These are phyloP conservation scores for Candida ortonii DNA, from an alignment of 805 yeast species.

Conservation along the genomic window DNA sequence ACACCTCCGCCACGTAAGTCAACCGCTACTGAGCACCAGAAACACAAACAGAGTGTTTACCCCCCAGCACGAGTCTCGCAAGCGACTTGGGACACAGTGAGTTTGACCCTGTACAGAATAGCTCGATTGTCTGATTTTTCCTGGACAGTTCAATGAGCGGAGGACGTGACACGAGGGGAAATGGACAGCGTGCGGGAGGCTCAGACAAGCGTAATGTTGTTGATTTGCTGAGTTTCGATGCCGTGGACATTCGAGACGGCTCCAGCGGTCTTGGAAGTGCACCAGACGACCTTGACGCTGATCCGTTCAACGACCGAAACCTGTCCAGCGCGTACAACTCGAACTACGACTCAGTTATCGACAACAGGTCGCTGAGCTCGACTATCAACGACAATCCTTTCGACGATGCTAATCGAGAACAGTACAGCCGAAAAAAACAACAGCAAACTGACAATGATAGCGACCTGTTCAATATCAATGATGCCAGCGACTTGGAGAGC, in stretches of 20 bases:
- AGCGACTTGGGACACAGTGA: no score
- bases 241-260: conserved; percentile 2
- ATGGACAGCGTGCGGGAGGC: neutral
- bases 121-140: no score
- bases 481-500: conserved; percentile 18
- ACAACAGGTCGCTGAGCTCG: conserved; percentile 7
- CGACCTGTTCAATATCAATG: conserved; percentile 16
- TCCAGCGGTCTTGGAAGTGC: neutral
- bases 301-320: conserved; percentile 16
- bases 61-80: neutral
- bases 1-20: conserved; percentile 1
- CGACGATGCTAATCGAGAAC: conserved; percentile 4
- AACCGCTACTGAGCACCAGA: neutral
- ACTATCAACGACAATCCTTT: conserved; percentile 14
- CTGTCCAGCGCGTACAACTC: conserved; percentile 20
- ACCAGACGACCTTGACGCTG: conserved; percentile 9
- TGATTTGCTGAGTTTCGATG: conserved; percentile 7
- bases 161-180: no score
- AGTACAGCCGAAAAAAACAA: neutral
- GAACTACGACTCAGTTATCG: conserved; percentile 15
- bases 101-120: no score
- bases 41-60: neutral
- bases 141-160: no score
- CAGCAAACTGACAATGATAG: conserved; percentile 14
- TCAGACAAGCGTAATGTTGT: neutral